Conservation (phyloP, 352 stramenopile genomes). For the Globisporangium irregulare region DNA sequence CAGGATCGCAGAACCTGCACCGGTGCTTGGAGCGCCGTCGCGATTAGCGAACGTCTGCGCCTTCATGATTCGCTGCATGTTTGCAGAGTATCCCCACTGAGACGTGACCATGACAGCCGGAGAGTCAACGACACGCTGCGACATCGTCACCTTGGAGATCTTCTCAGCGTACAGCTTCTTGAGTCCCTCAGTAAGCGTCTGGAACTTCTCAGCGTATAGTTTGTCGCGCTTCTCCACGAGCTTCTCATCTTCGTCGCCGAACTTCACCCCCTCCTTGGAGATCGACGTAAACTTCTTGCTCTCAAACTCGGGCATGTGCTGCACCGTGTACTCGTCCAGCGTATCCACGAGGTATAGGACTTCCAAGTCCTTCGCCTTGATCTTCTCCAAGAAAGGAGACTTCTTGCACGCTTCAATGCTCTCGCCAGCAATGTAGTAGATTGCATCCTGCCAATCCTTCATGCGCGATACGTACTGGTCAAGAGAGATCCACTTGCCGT, state of each 20-base stretch:
- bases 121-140: slow-evolving; percentile 90
- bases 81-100: slow-evolving; percentile 97
- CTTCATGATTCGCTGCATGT: slow-evolving; percentile 99
- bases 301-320: slow-evolving; percentile 93
- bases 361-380: slow-evolving; percentile 96
- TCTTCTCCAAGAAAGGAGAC: slow-evolving; percentile 97
- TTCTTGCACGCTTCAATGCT: slow-evolving; percentile 91
- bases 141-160: slow-evolving; percentile 95
- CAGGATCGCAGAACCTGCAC: slow-evolving; percentile 88
- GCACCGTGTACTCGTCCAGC: slow-evolving; percentile 98
- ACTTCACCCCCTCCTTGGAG: slow-evolving; percentile 98
- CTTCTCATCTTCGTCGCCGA: slow-evolving; percentile 98
- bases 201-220: slow-evolving; percentile 96
- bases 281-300: slow-evolving; percentile 96
- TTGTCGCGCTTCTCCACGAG: slow-evolving; percentile 93
- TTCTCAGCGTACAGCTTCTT: slow-evolving; percentile 96
- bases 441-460: slow-evolving; percentile 99
- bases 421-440: slow-evolving; percentile 98
- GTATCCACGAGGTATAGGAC: slow-evolving; percentile 98
- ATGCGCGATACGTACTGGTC: slow-evolving; percentile 97
- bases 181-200: slow-evolving; percentile 93
- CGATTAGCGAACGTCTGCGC: slow-evolving; percentile 95
- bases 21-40: slow-evolving; percentile 23
- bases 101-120: slow-evolving; percentile 96
- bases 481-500: slow-evolving; percentile 92